Evolutionary conservation across 2,329 filamentous ascomycete species (phyloP).

Genomic region (Colletotrichum noveboracense): DNA sequence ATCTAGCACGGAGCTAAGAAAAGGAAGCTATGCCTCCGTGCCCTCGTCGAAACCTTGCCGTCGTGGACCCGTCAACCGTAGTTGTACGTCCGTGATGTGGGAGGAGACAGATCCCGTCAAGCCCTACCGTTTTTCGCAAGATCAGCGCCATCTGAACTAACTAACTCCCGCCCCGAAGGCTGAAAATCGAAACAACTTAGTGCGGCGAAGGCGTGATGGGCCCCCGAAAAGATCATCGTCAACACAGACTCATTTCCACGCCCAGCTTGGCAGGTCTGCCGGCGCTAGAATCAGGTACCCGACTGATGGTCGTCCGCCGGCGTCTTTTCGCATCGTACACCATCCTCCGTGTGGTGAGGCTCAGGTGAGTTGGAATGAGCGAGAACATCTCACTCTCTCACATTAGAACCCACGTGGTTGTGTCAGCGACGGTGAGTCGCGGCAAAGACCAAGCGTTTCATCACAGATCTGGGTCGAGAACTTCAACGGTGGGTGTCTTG

Average conservation of each 20-base stretch:
- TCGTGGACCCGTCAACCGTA: neutral
- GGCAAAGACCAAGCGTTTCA: neutral
- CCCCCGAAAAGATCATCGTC: neutral
- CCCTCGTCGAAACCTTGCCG: neutral
- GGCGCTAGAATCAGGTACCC: neutral
- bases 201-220: neutral
- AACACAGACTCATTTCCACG: neutral
- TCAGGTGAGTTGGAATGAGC: neutral
- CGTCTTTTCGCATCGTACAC: neutral
- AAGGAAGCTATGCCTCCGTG: neutral
- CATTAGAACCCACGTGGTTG: neutral
- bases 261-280: neutral
- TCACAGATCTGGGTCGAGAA: neutral
- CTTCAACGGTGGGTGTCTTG: neutral
- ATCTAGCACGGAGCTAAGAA: neutral
- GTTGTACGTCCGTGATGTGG: neutral
- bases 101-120: neutral
- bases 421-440: neutral
- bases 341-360: neutral
- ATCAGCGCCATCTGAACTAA: neutral
- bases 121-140: neutral
- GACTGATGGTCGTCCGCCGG: neutral
- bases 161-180: neutral
- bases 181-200: neutral
- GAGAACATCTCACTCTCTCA: neutral